Conservation (phyloP, 441 rosid species). For the Populus hybrid region DNA sequence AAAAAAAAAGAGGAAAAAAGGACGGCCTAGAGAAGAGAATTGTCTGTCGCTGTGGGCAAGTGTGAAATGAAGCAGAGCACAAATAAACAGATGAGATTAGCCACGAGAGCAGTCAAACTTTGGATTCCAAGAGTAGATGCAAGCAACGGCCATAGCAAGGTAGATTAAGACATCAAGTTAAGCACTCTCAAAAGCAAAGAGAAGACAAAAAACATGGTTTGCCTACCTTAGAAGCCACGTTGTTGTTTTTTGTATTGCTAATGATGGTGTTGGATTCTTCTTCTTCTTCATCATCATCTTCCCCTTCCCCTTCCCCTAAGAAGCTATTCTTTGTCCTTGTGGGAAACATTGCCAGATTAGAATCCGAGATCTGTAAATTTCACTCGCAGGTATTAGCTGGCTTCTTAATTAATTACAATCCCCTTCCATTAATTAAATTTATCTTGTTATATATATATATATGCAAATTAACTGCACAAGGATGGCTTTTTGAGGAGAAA, state of each 20-base stretch:
- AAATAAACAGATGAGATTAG: not conserved
- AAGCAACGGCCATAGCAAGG: not conserved
- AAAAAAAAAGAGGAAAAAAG: not conserved
- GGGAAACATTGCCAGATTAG: constrained; percentile 28
- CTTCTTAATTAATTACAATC: not conserved
- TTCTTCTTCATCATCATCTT: constrained; percentile 6
- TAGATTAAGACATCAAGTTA: not conserved
- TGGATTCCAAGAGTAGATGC: constrained; percentile 30
- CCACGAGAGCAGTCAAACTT: constrained; percentile 3
- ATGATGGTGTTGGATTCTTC: constrained; percentile 22
- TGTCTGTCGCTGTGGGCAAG: not conserved
- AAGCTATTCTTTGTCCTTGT: constrained; percentile 24
- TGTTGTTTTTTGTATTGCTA: constrained; percentile 13
- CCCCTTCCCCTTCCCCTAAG: not conserved
- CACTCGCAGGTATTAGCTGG: not conserved
- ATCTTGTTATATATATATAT: too few species aligned
- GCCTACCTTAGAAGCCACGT: constrained; percentile 51
- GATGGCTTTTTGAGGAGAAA: not conserved
- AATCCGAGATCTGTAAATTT: constrained; percentile 38
- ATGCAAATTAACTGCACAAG: not conserved
- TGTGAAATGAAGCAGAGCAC: not conserved
- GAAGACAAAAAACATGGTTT: not conserved
- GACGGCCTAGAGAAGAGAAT: not conserved
- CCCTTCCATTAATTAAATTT: not conserved
- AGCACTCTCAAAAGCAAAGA: not conserved